phyloP scores from a whole-genome alignment of 306 rosid species.

The Hippophae gyantsensis region DNA sequence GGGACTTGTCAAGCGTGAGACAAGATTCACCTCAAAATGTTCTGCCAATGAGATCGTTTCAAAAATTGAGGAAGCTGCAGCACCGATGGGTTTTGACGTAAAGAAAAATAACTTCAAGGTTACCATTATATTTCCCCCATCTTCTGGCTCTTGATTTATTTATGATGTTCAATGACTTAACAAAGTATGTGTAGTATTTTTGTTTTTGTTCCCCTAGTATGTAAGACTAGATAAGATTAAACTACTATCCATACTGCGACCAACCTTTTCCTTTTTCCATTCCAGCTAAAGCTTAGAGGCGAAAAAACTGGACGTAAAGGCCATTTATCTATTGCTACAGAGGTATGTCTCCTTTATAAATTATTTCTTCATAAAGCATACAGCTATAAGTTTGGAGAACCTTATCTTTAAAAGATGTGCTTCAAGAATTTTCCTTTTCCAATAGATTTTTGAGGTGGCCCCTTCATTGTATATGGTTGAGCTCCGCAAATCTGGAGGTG shows the following conservation, averaged over 20 bases:
- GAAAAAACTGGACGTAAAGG: conserved; percentile 91
- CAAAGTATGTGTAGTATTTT: not conserved
- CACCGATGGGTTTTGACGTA: conserved; percentile 81
- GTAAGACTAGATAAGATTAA: not conserved
- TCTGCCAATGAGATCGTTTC: conserved; percentile 80
- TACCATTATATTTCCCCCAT: conserved; percentile 1
- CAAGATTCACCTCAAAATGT: conserved; percentile 83
- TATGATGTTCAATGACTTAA: not conserved
- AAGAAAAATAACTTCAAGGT: conserved; percentile 89
- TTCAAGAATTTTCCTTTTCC: conserved; percentile 11
- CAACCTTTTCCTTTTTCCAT: conserved; percentile 9
- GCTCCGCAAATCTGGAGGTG: conserved; percentile 82
- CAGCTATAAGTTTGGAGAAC: conserved; percentile 2
- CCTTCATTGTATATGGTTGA: conserved; percentile 91
- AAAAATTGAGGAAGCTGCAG: conserved; percentile 68
- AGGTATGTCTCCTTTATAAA: conserved; percentile 35
- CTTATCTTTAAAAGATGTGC: not conserved
- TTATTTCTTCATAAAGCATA: not conserved
- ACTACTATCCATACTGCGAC: not conserved
- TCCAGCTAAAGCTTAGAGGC: conserved; percentile 81
- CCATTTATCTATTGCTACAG: conserved; percentile 78
- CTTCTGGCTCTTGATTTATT: not conserved
- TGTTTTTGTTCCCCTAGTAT: not conserved
- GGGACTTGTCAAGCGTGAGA: conserved; percentile 82
- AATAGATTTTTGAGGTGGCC: conserved; percentile 83